Percentiles rank a stretch among this genome's conserved stretches.
phyloP scores from a whole-genome alignment of 441 rosid genomes.

The Pelargonium cotyledonis region DNA sequence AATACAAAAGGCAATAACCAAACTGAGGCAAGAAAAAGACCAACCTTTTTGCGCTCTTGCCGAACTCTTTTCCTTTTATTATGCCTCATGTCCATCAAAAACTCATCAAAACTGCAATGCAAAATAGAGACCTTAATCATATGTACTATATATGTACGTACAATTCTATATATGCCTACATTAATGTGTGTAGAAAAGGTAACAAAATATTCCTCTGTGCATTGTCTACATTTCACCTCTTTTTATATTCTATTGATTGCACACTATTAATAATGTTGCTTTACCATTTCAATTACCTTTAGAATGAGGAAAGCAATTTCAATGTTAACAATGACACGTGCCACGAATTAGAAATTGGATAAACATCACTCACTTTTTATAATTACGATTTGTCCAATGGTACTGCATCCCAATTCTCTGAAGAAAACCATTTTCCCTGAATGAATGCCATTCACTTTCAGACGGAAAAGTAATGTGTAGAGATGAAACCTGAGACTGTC shows the following conservation, averaged over 20 bases:
- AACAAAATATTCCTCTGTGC: background rate
- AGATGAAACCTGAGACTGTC: conserved; percentile 73
- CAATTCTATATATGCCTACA: background rate
- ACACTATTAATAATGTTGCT: background rate
- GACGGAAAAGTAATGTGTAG: conserved; percentile 78
- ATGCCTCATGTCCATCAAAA: conserved; percentile 92
- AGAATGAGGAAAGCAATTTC: background rate
- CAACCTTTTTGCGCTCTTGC: conserved; percentile 93
- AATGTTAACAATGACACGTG: background rate
- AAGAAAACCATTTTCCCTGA: conserved; percentile 63
- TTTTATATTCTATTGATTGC: background rate
- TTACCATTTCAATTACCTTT: background rate
- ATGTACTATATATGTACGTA: background rate
- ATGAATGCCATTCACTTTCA: conserved; percentile 64
- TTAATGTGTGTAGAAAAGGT: conserved; percentile 2
- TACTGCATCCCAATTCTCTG: conserved; percentile 94
- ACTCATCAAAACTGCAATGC: conserved; percentile 74
- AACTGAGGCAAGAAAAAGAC: background rate
- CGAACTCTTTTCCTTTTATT: conserved; percentile 83
- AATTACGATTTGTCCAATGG: conserved; percentile 85
- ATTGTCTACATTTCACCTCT: conserved; percentile 1
- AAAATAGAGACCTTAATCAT: conserved; percentile 11
- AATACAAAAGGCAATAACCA: background rate
- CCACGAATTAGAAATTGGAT: conserved; percentile 6
- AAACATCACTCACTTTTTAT: conserved; percentile 47